Conservation (phyloP, 2,329 filamentous ascomycete species). For the Ophiosphaerella herpotricha region DNA sequence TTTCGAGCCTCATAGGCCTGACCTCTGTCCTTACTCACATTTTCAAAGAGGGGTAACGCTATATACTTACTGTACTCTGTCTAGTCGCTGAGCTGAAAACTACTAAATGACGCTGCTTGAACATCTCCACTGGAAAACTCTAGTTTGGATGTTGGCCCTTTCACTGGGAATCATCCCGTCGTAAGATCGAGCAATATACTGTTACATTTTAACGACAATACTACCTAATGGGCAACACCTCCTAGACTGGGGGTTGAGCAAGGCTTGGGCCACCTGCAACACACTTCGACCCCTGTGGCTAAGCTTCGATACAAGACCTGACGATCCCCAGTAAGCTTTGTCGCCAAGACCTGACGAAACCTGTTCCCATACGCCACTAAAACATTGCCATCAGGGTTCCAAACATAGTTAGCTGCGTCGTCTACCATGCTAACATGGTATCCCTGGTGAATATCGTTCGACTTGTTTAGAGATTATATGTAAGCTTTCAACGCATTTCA, state of each 20-base stretch:
- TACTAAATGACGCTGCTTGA: too few relatives aligned
- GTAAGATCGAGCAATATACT: too few relatives aligned
- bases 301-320: conserved; percentile 23
- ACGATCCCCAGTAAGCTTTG: conserved; percentile 28
- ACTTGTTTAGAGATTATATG: conserved; percentile 12
- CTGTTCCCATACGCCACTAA: conserved; percentile 36
- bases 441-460: conserved; percentile 12
- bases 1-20: too few relatives aligned
- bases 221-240: too few relatives aligned
- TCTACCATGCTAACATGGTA: conserved; percentile 9
- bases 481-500: conserved; percentile 8
- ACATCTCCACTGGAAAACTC: too few relatives aligned
- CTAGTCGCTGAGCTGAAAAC: too few relatives aligned
- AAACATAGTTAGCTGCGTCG: conserved; percentile 26
- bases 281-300: conserved; percentile 6
- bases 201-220: neutral
- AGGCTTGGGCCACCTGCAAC: neutral
- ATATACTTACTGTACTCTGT: too few relatives aligned
- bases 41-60: too few relatives aligned
- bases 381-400: conserved; percentile 32
- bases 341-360: conserved; percentile 40
- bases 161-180: too few relatives aligned
- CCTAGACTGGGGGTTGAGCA: neutral
- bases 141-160: too few relatives aligned
- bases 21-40: too few relatives aligned